A percentile compares a stretch with the other conserved stretches of the same genome.
Evolutionary conservation across 1,284 basidiomycete genomes (phyloP).

Genomic region (Termitomyces sp.): DNA sequence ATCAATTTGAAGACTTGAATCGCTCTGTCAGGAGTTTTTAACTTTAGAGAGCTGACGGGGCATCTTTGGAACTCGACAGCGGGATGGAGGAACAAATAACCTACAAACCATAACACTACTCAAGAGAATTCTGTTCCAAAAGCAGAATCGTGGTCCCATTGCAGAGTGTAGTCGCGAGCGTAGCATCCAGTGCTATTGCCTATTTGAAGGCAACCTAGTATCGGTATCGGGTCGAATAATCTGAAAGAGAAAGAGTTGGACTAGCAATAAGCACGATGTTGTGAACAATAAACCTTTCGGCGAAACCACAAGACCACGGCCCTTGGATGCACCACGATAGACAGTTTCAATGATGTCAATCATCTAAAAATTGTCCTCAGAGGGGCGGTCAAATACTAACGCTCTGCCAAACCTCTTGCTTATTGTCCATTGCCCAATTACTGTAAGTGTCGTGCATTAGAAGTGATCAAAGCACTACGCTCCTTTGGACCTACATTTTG

Average conservation of each 20-base stretch:
- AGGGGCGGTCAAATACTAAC: not conserved
- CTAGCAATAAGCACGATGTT: slow-evolving; percentile 1
- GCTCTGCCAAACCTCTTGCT: slow-evolving; percentile 73
- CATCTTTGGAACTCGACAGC: too few relatives aligned
- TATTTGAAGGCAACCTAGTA: slow-evolving; percentile 42
- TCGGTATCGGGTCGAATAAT: slow-evolving; percentile 81
- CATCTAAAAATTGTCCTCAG: slow-evolving; percentile 46
- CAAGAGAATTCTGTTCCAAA: too few relatives aligned
- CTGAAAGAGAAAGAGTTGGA: slow-evolving; percentile 33
- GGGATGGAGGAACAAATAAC: not conserved
- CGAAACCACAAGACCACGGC: slow-evolving; percentile 95
- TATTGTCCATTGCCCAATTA: slow-evolving; percentile 97
- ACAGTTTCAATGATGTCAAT: slow-evolving; percentile 99
- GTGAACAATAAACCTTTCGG: slow-evolving; percentile 72
- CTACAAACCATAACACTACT: too few relatives aligned
- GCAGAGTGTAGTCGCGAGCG: too few relatives aligned
- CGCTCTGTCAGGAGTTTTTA: too few relatives aligned
- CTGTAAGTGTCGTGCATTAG: slow-evolving; percentile 35
- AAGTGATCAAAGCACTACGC: not conserved
- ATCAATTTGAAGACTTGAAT: too few relatives aligned
- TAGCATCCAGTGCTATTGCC: not conserved
- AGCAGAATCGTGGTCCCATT: too few relatives aligned
- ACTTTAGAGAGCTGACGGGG: too few relatives aligned
- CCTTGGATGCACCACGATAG: slow-evolving; percentile 95
- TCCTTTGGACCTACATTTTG: slow-evolving; percentile 76